These are phyloP conservation scores for Leishmania martiniquensis DNA, from an alignment of 208 protist species.

Conservation along the genomic window DNA sequence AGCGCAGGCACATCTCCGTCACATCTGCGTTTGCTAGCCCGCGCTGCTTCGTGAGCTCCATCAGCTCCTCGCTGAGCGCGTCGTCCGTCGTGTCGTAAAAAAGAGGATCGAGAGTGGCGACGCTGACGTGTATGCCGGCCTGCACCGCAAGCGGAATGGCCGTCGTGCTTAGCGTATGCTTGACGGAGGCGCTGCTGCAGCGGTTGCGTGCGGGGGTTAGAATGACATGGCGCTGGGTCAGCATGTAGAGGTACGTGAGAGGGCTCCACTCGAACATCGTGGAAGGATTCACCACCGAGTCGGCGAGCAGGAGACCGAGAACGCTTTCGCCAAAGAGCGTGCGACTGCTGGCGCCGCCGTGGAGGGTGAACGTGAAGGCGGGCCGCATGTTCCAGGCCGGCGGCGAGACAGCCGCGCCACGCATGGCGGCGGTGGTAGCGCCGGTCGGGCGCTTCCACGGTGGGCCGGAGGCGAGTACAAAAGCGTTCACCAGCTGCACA, in stretches of 20 bases:
- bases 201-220: conserved; percentile 97
- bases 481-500: conserved; percentile 95
- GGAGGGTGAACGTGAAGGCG: conserved; percentile 45
- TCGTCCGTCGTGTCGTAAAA: conserved; percentile 79
- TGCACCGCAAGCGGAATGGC: conserved; percentile 93
- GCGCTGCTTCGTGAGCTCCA: conserved; percentile 48
- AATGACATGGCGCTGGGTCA: conserved; percentile 96
- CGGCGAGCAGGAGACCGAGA: conserved; percentile 91
- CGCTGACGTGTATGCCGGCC: conserved; percentile 94
- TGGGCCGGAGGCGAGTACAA: conserved; percentile 46
- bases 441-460: background rate
- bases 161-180: conserved; percentile 68
- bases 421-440: background rate
- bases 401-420: background rate
- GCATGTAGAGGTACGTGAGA: conserved; percentile 98
- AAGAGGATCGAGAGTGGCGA: conserved; percentile 97
- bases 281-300: conserved; percentile 96
- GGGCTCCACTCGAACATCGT: conserved; percentile 89
- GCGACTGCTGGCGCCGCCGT: conserved; percentile 79
- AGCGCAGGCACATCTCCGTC: conserved; percentile 70
- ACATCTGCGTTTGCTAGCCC: conserved; percentile 60
- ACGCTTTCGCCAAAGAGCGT: conserved; percentile 86
- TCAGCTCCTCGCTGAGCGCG: conserved; percentile 65
- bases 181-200: conserved; percentile 33
- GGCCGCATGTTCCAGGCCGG: conserved; percentile 24